phyloP scores from a whole-genome alignment of 805 yeast species.

The Isabelozyma gotoi region DNA sequence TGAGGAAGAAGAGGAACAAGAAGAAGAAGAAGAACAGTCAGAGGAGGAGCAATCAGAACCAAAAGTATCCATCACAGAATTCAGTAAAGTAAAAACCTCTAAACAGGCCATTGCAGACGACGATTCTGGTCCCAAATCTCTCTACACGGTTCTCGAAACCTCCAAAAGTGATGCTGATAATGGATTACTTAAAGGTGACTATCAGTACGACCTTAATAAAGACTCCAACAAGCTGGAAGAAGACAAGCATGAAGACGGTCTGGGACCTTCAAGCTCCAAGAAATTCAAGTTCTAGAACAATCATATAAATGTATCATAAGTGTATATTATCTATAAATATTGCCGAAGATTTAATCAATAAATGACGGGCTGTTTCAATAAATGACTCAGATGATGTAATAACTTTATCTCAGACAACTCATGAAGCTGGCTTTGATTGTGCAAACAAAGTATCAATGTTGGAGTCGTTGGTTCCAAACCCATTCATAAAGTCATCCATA shows the following conservation, averaged over 20 bases:
- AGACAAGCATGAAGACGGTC: constrained; percentile 2
- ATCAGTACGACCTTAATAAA: constrained; percentile 10
- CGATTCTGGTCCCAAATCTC: constrained; percentile 4
- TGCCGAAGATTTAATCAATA: no score
- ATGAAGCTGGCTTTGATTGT: no score
- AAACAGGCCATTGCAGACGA: not conserved
- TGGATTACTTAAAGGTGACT: constrained; percentile 10
- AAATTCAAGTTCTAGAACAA: constrained; percentile 2
- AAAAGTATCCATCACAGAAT: constrained; percentile 11
- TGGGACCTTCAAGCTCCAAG: not conserved
- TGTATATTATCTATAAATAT: not conserved
- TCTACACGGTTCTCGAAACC: constrained; percentile 23
- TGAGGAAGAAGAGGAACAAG: constrained; percentile 34
- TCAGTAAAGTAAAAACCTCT: constrained; percentile 4
- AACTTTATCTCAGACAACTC: no score
- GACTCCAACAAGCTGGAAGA: constrained; percentile 1
- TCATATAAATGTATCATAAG: not conserved
- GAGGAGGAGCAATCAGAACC: constrained; percentile 35
- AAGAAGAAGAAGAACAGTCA: constrained; percentile 56
- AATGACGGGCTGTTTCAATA: no score
- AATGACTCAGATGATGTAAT: no score
- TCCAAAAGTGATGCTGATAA: constrained; percentile 3
- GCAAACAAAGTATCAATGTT: not conserved
- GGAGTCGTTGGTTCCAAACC: constrained; percentile 5
- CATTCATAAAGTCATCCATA: constrained; percentile 1